A percentile compares a stretch with the other conserved stretches of the same genome.
Conservation (phyloP, 768 basidiomycete genomes). For the Boletus pseudopeckii region DNA sequence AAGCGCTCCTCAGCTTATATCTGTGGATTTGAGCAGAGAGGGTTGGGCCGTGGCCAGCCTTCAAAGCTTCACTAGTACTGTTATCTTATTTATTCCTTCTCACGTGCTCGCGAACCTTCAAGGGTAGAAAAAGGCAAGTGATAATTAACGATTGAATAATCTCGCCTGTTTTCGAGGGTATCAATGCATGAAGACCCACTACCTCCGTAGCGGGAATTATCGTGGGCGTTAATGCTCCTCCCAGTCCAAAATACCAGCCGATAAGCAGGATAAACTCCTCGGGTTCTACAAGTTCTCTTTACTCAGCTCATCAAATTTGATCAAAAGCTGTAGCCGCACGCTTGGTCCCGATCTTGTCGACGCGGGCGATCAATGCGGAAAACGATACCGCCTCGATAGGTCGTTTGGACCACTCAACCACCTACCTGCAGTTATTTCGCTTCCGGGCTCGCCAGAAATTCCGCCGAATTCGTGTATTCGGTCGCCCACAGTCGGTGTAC, state of each 20-base stretch:
- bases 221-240: neutral
- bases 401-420: neutral
- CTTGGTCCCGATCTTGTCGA: neutral
- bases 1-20: too few relatives aligned
- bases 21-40: too few relatives aligned
- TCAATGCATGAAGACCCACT: neutral
- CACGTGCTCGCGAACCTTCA: neutral
- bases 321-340: neutral
- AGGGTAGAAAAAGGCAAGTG: neutral
- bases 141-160: neutral
- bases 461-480: neutral
- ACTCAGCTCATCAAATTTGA: neutral
- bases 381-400: neutral
- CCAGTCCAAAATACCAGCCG: neutral
- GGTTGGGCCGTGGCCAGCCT: too few relatives aligned
- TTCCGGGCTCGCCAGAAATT: neutral
- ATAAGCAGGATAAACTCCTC: constrained; percentile 1
- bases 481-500: neutral
- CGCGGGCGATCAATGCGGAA: neutral
- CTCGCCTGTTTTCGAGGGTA: neutral
- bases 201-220: neutral
- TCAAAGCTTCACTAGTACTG: too few relatives aligned
- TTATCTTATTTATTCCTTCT: neutral
- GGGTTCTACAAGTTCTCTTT: neutral
- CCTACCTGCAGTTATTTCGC: neutral